phyloP scores from a whole-genome alignment of 176 grass and related monocot species.

The Thalia dealbata region DNA sequence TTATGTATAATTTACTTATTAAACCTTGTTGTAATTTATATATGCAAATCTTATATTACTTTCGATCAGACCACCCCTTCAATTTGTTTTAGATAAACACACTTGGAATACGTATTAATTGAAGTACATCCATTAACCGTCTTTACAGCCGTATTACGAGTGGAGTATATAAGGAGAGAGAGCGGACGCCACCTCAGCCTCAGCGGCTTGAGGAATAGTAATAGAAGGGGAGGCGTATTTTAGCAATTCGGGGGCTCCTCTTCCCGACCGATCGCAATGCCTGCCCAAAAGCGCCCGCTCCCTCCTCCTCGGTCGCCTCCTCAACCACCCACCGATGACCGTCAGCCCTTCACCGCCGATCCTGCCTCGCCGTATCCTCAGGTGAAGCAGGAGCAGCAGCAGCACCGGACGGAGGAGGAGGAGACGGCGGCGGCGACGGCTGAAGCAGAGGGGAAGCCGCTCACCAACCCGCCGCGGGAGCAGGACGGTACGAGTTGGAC shows the following conservation, averaged over 20 bases:
- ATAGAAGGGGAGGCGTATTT: neutral
- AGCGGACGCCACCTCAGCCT: neutral
- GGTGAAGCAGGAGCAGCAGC: neutral
- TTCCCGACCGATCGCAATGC: neutral
- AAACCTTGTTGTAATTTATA: no score
- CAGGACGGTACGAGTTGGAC: neutral
- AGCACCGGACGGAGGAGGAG: neutral
- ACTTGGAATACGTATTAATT: no score
- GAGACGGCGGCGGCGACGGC: neutral
- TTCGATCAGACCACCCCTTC: no score
- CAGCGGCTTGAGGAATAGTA: neutral
- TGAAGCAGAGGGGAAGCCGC: neutral
- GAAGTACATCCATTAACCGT: no score
- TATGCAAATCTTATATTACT: no score
- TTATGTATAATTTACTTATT: no score
- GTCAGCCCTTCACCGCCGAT: neutral
- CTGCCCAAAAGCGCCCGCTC: slow-evolving; percentile 3
- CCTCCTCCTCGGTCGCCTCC: neutral
- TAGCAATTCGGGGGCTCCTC: neutral
- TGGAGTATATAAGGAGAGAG: neutral
- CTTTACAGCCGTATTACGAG: no score
- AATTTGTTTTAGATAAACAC: no score
- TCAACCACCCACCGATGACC: neutral
- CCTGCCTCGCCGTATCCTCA: neutral
- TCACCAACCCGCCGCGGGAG: neutral